phyloP scores from a whole-genome alignment of 139 green algal genomes.

The Coccomyxa sp. region DNA sequence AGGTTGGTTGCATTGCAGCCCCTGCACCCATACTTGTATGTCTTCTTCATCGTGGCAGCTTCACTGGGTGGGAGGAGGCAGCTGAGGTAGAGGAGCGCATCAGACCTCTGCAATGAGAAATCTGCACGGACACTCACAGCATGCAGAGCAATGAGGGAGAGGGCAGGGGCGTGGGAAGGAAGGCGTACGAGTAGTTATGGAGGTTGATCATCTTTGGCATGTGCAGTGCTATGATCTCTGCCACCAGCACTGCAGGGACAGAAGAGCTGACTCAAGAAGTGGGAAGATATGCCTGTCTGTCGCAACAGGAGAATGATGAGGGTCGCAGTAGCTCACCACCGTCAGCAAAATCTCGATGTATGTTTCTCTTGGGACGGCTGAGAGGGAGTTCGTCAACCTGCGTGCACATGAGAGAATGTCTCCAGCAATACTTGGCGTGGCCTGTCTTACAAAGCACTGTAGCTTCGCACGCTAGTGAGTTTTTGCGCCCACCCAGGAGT shows the following conservation, averaged over 20 bases:
- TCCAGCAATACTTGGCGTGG: background rate
- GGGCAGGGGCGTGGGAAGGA: background rate
- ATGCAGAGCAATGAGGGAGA: no score
- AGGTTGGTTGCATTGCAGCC: conserved; percentile 69
- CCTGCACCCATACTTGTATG: background rate
- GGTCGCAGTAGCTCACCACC: conserved; percentile 53
- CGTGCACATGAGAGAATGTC: background rate
- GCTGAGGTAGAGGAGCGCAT: no score
- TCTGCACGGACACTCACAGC: no score
- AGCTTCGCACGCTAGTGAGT: no score
- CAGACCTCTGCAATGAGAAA: no score
- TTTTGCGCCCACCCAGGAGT: conserved; percentile 69
- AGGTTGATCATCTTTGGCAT: conserved; percentile 85
- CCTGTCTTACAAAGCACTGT: no score
- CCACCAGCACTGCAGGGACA: conserved; percentile 72
- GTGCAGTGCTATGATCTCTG: conserved; percentile 81
- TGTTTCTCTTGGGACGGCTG: conserved; percentile 82
- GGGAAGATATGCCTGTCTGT: background rate
- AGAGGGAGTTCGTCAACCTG: conserved; percentile 89
- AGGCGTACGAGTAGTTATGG: conserved; percentile 88
- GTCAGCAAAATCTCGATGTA: conserved; percentile 90
- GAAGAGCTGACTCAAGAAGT: background rate
- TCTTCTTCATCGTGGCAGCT: no score
- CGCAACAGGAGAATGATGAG: background rate
- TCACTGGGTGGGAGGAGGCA: no score